phyloP scores from a whole-genome alignment of 2,329 filamentous ascomycete genomes.

The Lasiodiplodia sp. region DNA sequence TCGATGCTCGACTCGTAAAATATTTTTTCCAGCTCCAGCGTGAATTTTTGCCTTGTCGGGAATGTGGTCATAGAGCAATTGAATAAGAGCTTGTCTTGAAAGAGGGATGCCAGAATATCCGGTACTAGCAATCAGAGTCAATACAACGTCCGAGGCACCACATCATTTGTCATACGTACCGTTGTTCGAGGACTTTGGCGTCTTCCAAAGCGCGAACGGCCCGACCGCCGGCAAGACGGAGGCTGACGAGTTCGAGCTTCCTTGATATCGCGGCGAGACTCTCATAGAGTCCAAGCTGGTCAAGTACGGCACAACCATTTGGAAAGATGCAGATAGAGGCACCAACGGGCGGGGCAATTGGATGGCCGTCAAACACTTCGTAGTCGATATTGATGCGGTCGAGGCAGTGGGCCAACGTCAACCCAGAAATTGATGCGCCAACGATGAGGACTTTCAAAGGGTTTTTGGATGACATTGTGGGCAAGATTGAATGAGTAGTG shows the following conservation, averaged over 20 bases:
- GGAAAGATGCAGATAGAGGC: constrained; percentile 10
- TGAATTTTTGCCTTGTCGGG: constrained; percentile 35
- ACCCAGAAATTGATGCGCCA: constrained; percentile 6
- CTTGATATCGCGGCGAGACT: neutral
- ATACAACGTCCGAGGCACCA: no score
- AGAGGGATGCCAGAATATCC: constrained; percentile 30
- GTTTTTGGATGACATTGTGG: constrained; percentile 5
- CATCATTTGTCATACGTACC: neutral
- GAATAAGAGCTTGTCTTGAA: constrained; percentile 37
- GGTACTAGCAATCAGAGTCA: neutral
- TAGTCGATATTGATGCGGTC: constrained; percentile 8
- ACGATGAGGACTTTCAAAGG: constrained; percentile 20
- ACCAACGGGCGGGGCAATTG: neutral
- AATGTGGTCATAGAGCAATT: constrained; percentile 36
- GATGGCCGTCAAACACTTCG: constrained; percentile 1
- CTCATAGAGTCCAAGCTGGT: constrained; percentile 19
- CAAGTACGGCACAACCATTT: constrained; percentile 5
- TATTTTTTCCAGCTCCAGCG: constrained; percentile 33
- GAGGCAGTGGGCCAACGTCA: constrained; percentile 20
- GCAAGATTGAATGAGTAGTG: neutral
- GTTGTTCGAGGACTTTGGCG: neutral
- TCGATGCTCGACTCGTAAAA: constrained; percentile 16
- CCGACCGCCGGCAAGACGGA: neutral
- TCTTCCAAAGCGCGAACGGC: neutral
- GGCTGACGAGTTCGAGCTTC: neutral